Evolutionary conservation across 371 early-diverging fungal species (phyloP).

Genomic region (Chytridium lagenaria): DNA sequence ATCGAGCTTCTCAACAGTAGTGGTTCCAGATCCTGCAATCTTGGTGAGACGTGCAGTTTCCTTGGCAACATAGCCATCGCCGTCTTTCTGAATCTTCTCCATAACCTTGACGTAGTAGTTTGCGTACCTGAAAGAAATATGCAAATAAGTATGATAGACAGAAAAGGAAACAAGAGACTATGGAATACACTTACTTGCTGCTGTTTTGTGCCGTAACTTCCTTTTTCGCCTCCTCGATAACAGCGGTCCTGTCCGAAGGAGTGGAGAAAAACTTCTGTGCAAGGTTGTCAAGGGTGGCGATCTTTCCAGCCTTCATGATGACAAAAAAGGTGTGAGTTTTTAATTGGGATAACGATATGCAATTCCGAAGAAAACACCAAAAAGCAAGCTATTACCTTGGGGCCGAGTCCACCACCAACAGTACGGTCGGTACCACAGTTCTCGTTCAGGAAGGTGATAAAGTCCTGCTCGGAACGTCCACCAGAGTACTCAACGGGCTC

Average conservation of each 20-base stretch:
- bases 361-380: too few species aligned
- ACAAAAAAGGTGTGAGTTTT: neutral
- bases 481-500: slow-evolving; percentile 77
- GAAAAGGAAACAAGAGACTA: neutral
- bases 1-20: slow-evolving; percentile 70
- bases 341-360: too few species aligned
- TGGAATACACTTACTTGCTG: slow-evolving; percentile 35
- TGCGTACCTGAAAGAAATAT: slow-evolving; percentile 45
- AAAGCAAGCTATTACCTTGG: too few species aligned
- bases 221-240: slow-evolving; percentile 46
- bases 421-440: slow-evolving; percentile 82
- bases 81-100: slow-evolving; percentile 68
- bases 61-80: slow-evolving; percentile 64
- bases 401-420: slow-evolving; percentile 76
- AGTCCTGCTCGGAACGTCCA: slow-evolving; percentile 78
- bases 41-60: slow-evolving; percentile 76
- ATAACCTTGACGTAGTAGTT: slow-evolving; percentile 77
- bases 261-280: slow-evolving; percentile 69
- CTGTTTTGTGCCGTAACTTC: slow-evolving; percentile 45
- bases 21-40: slow-evolving; percentile 65
- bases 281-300: slow-evolving; percentile 69
- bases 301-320: slow-evolving; percentile 70
- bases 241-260: slow-evolving; percentile 31
- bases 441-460: slow-evolving; percentile 89
- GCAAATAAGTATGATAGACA: neutral